Conservation (phyloP, 139 green algal species). For the Ettlia oleoabundans region DNA sequence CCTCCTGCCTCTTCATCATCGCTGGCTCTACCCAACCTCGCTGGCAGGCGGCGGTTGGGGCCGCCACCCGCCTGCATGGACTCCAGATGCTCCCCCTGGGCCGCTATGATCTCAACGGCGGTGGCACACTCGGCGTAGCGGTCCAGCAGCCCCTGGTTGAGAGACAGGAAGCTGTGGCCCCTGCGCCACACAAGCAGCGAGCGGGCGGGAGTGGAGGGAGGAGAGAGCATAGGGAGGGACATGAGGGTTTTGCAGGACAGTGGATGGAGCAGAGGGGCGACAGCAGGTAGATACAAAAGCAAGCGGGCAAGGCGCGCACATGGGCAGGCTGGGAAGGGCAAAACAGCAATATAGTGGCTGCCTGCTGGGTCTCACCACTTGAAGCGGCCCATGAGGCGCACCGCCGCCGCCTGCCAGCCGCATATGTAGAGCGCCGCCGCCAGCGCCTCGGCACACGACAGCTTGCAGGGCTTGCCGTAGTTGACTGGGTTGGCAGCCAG, state of each 20-base stretch:
- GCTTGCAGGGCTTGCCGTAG: conserved; percentile 92
- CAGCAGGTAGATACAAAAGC: not conserved
- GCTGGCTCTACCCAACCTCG: conserved; percentile 12
- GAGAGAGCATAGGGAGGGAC: too few species aligned
- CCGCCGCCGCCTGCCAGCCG: conserved; percentile 68
- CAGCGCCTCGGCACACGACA: conserved; percentile 96
- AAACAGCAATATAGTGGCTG: too few species aligned
- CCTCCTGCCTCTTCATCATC: not conserved
- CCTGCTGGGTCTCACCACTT: conserved; percentile 93
- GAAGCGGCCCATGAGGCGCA: conserved; percentile 78
- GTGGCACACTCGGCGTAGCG: conserved; percentile 81
- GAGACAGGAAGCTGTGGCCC: conserved; percentile 90
- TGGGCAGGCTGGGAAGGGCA: too few species aligned
- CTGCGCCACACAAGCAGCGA: conserved; percentile 44
- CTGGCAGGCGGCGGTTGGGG: not conserved
- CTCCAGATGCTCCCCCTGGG: conserved; percentile 66
- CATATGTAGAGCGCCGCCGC: conserved; percentile 88
- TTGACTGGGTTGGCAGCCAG: conserved; percentile 98
- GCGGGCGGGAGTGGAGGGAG: not conserved
- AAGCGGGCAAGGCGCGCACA: not conserved
- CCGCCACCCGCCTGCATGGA: conserved; percentile 1
- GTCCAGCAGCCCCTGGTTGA: conserved; percentile 90
- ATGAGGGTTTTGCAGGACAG: too few species aligned
- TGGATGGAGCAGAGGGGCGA: too few species aligned
- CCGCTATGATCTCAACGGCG: conserved; percentile 79